Percentiles rank a stretch among this genome's conserved stretches.
These are phyloP conservation scores for Candida insectorum DNA, from an alignment of 805 yeast genomes.

Conservation along the genomic window DNA sequence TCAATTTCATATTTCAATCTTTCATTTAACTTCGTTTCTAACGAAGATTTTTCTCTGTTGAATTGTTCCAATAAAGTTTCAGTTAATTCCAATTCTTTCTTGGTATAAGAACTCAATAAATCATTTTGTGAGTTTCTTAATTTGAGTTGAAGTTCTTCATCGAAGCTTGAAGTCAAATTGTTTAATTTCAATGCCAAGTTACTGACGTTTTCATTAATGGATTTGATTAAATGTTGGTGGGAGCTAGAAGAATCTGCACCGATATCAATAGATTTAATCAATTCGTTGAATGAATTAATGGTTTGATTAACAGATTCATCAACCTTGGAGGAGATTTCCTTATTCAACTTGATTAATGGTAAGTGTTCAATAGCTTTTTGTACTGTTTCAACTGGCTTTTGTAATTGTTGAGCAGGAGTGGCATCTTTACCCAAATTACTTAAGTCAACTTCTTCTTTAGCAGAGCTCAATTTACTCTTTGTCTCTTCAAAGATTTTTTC, in stretches of 20 bases:
- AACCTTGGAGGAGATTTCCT: slow-evolving; percentile 18
- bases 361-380: slow-evolving; percentile 26
- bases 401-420: slow-evolving; percentile 42
- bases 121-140: slow-evolving; percentile 38
- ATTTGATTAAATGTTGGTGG: slow-evolving; percentile 26
- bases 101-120: slow-evolving; percentile 35
- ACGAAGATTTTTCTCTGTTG: slow-evolving; percentile 54
- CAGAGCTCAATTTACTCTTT: slow-evolving; percentile 24
- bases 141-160: slow-evolving; percentile 31
- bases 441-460: slow-evolving; percentile 1
- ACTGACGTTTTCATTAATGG: slow-evolving; percentile 30
- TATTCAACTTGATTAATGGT: slow-evolving; percentile 29
- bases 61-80: slow-evolving; percentile 58
- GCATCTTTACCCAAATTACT: slow-evolving; percentile 7
- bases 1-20: slow-evolving; percentile 63
- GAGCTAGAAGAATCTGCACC: slow-evolving; percentile 19
- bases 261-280: slow-evolving; percentile 31
- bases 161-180: slow-evolving; percentile 30
- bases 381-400: slow-evolving; percentile 36
- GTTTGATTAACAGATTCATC: slow-evolving; percentile 35
- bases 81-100: slow-evolving; percentile 56
- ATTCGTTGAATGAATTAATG: slow-evolving; percentile 35
- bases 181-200: slow-evolving; percentile 29
- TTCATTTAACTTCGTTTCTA: slow-evolving; percentile 56
- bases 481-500: slow-evolving; percentile 35